Evolutionary conservation across 768 basidiomycete genomes (phyloP).

Genomic region (Lactarius deliciosus): DNA sequence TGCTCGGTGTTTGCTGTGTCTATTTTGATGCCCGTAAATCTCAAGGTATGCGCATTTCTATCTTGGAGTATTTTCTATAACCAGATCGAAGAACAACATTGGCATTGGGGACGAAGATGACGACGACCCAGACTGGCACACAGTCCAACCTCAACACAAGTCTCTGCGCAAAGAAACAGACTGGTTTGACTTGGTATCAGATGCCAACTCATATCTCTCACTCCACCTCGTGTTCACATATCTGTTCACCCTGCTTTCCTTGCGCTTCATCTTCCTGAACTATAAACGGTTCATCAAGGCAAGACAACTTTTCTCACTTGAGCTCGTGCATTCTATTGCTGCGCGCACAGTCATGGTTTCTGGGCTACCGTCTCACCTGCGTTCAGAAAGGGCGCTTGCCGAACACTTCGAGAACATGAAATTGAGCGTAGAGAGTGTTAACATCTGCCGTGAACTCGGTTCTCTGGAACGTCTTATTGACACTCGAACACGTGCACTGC

Average conservation of each 20-base stretch:
- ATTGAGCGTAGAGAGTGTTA: constrained; percentile 89
- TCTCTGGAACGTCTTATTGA: constrained; percentile 72
- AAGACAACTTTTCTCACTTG: constrained; percentile 90
- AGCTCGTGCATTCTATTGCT: constrained; percentile 92
- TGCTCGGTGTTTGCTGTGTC: constrained; percentile 79
- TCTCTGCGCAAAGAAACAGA: constrained; percentile 36
- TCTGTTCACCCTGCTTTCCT: constrained; percentile 82
- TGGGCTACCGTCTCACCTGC: constrained; percentile 78
- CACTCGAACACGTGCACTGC: constrained; percentile 73
- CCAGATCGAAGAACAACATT: constrained; percentile 78
- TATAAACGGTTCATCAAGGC: constrained; percentile 86
- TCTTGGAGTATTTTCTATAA: background rate
- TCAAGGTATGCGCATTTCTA: constrained; percentile 57
- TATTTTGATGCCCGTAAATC: constrained; percentile 95
- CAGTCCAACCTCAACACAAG: constrained; percentile 33
- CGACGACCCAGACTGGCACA: constrained; percentile 35
- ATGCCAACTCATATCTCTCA: constrained; percentile 86
- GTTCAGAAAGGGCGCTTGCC: constrained; percentile 80
- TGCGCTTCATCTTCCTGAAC: constrained; percentile 86
- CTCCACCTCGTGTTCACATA: constrained; percentile 93
- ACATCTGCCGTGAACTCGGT: constrained; percentile 80
- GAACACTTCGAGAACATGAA: constrained; percentile 93
- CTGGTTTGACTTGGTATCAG: constrained; percentile 88
- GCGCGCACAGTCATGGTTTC: constrained; percentile 91
- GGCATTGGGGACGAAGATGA: constrained; percentile 57